Conservation (phyloP, 169 alveolate species). For the Perkinsus olseni region DNA sequence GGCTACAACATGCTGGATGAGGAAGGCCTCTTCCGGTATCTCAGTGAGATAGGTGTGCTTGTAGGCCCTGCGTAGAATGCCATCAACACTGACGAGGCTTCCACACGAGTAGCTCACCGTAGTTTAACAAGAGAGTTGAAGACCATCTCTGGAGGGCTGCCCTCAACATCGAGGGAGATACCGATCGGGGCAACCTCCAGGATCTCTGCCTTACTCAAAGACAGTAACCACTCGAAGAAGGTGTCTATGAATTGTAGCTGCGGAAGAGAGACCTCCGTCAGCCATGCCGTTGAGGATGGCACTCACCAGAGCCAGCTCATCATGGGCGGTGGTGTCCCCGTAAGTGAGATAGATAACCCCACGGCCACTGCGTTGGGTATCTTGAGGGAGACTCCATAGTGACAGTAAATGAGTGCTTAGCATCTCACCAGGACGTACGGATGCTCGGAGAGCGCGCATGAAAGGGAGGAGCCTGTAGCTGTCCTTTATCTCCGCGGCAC, state of each 20-base stretch:
- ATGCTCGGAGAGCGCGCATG: neutral
- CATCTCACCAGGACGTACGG: neutral
- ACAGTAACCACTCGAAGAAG: neutral
- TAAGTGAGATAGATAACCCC: neutral
- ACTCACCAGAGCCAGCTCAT: neutral
- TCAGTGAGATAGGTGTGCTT: neutral
- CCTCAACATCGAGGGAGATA: neutral
- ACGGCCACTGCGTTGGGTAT: neutral
- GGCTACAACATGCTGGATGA: neutral
- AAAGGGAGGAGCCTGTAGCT: neutral
- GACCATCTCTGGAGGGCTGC: neutral
- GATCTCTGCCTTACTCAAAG: neutral
- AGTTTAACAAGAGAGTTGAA: neutral
- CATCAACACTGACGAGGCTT: no score
- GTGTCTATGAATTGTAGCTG: neutral
- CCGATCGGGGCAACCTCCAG: neutral
- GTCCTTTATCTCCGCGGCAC: neutral
- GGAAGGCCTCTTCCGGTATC: neutral
- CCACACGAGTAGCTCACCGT: neutral
- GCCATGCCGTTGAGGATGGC: neutral
- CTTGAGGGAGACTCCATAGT: neutral
- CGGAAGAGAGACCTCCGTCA: neutral
- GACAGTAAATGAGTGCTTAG: neutral
- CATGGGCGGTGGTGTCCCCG: neutral
- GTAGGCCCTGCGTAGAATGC: neutral